Base-by-base conservation (phyloP, 176 grass and related monocot species). In the Hordeum marinum region DNA sequence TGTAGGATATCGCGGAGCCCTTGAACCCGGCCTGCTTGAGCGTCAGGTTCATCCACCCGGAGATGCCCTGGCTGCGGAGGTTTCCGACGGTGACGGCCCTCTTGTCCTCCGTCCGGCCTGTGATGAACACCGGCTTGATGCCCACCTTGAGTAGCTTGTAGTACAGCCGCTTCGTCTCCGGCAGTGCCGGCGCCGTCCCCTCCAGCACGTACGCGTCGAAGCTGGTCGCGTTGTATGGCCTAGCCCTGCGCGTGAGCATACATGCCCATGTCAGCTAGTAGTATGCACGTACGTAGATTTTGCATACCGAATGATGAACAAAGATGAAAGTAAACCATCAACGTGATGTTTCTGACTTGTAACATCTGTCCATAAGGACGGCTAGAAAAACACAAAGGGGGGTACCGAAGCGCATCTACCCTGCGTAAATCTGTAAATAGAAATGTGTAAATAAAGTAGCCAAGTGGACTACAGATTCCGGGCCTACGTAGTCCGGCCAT, bases 101-200 rank as follows among this genome's bases (percentile, higher is more conserved):
- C 64, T 67, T 26, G 63, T 78, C 45, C 45, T 90, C 88, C 0
- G 64, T 40, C 26, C 91, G 63, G 15, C 85, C 91, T 1, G 88
- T 93, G 26, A 90, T 46, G 82, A 93, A 87, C 68, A 90, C 81
- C 23, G 82, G 52, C 81, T 87, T 92, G 90, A 89, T 63, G 60
- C 54, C 54, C 2, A 57, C 54, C 18, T 7, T 9, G 54, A 57
- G 54, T 0, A 92, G 12, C 68, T 83, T 86, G 5, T 18, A 20
- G 87, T 76, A 92, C 0, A 92, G 86, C 23, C 81, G 63, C 75
- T 55, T 17, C 17, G 45, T 86, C 46, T 83, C 90, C 7, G 83
- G 90, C 32, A 92, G 41, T 15, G 70, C 83, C 2, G 83, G 86
- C 5, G 86, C 86, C 7, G 31, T 80, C 4, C 75, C 83, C 75